A percentile compares a stretch with the other conserved stretches of the same genome.
Evolutionary conservation across 768 basidiomycete genomes (phyloP).

Genomic region (Harrya chromipes): DNA sequence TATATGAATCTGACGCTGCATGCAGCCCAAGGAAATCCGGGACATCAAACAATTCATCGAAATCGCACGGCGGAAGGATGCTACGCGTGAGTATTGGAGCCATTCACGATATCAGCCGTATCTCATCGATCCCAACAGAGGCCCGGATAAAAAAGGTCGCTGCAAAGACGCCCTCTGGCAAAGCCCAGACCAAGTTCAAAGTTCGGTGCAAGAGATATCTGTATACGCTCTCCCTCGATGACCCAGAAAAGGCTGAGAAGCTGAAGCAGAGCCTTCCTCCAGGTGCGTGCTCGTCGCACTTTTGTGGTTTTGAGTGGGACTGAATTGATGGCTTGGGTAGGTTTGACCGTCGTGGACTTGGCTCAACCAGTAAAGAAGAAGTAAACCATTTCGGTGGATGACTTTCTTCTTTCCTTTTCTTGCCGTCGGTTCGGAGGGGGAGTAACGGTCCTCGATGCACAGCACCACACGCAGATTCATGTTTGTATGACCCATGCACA

Average conservation of each 20-base stretch:
- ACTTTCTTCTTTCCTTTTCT: background rate
- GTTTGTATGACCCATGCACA: slow-evolving; percentile 17
- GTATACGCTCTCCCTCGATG: slow-evolving; percentile 95
- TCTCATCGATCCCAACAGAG: slow-evolving; percentile 47
- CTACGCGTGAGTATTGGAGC: slow-evolving; percentile 68
- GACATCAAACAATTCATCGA: slow-evolving; percentile 99
- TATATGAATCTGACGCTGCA: slow-evolving; percentile 2
- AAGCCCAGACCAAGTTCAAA: slow-evolving; percentile 96
- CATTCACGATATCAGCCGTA: background rate
- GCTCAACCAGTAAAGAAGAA: slow-evolving; percentile 64
- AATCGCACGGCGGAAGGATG: slow-evolving; percentile 96
- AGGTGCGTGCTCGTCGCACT: slow-evolving; percentile 52
- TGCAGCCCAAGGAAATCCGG: slow-evolving; percentile 92
- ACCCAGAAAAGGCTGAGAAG: slow-evolving; percentile 98
- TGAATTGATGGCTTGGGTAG: slow-evolving; percentile 35
- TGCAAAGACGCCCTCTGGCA: slow-evolving; percentile 62
- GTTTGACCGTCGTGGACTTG: slow-evolving; percentile 70
- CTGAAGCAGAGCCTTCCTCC: slow-evolving; percentile 93
- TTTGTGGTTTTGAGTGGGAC: background rate
- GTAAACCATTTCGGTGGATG: slow-evolving; percentile 35
- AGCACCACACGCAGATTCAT: slow-evolving; percentile 9
- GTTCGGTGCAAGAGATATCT: slow-evolving; percentile 94
- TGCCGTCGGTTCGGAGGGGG: background rate
- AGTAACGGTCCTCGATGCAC: slow-evolving; percentile 4
- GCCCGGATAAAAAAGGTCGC: slow-evolving; percentile 96